Conservation (phyloP, 352 stramenopile genomes). For the Globisporangium echinulatum region DNA sequence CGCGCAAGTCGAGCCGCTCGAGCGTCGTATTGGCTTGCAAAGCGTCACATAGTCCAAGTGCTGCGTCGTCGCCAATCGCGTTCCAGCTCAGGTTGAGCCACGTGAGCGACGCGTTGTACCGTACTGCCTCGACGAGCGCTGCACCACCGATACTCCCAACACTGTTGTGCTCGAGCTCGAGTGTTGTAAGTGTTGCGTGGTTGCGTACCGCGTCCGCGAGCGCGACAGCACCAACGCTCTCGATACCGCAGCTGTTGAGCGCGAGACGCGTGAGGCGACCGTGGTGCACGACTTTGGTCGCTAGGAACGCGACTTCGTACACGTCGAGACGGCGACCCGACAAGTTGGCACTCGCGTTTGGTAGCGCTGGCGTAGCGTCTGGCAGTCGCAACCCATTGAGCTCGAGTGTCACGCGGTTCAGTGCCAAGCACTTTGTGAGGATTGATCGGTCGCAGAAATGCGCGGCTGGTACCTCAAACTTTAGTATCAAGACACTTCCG, state of each 20-base stretch:
- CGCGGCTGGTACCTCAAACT: conserved; percentile 16
- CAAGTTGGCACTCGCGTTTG: conserved; percentile 27
- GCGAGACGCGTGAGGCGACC: conserved; percentile 44
- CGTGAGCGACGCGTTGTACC: conserved; percentile 49
- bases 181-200: conserved; percentile 44
- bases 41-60: neutral
- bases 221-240: conserved; percentile 37
- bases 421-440: conserved; percentile 49
- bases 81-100: conserved; percentile 80
- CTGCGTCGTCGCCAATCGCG: conserved; percentile 49
- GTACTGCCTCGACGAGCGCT: conserved; percentile 53
- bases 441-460: conserved; percentile 69
- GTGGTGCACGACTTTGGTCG: conserved; percentile 71
- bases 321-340: conserved; percentile 37
- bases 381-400: conserved; percentile 51
- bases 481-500: conserved; percentile 20
- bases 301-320: conserved; percentile 59
- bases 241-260: conserved; percentile 55
- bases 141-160: conserved; percentile 38
- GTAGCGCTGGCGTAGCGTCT: neutral
- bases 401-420: conserved; percentile 57
- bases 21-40: conserved; percentile 37
- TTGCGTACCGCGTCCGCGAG: conserved; percentile 63
- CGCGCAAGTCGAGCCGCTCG: conserved; percentile 54
- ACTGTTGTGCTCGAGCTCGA: conserved; percentile 70